Base-by-base conservation (phyloP, 2,329 filamentous ascomycete genomes). In the Paecilomyces niveus region DNA sequence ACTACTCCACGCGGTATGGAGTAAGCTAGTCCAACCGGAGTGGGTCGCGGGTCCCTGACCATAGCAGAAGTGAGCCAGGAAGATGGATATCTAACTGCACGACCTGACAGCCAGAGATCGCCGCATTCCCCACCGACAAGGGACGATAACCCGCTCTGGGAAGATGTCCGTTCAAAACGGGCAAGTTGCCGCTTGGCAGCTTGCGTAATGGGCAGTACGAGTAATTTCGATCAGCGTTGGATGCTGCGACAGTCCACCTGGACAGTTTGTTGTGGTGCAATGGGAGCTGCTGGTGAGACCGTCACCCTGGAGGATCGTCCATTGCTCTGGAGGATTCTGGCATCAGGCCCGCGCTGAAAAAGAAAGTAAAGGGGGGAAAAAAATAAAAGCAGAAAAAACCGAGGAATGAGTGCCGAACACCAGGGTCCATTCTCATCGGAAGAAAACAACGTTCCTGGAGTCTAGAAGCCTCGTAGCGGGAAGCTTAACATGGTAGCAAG, bases 71-170 rank as follows among this genome's bases (percentile, higher is more conserved):
- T 6, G 24, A 15, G 63, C 54, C 58, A 58, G 53, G 49, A 57
- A 39, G 57, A 69, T 70, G 67, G 69, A 26, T 52, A 68, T 67
- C 65, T 59, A 69, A 63, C 62, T 35, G 53, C 57, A 64, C 62
- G 64, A 63, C 64, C 63, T 45, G 63, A 64, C 32, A 31, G 57
- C 58, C 49, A 54, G 49, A 63, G 71, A 73, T 73, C 70, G 71
- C 65, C 69, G 68, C 68, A 69, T 70, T 69, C 70, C 61, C 71
- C 71, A 73, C 71, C 62, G 57, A 65, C 65, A 72, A 72, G 70
- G 71, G 70, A 72, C 70, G 67, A 62, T 64, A 58, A 63, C 62
- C 58, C 64, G 63, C 64, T 67, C 67, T 70, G 67, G 66, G 66
- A 66, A 69, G 69, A 63, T 67, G 65, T 63, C 62, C 61, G 63